A percentile compares a stretch with the other conserved stretches of the same genome.
phyloP scores from a whole-genome alignment of 768 basidiomycete genomes.

The Russula emetica region DNA sequence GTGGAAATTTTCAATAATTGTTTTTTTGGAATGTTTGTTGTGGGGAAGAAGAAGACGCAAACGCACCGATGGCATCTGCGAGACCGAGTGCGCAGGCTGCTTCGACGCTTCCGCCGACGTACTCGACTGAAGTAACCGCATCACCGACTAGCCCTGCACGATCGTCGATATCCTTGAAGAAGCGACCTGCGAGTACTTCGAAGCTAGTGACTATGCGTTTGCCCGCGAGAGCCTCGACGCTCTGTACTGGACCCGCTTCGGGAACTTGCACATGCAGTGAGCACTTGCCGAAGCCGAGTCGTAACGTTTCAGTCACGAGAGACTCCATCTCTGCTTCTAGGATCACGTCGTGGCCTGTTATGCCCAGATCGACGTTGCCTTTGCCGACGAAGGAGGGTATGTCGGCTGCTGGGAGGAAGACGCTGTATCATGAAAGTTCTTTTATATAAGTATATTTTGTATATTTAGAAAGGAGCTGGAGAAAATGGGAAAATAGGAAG shows the following conservation, averaged over 20 bases:
- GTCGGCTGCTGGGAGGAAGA: conserved; percentile 94
- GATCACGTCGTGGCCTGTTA: conserved; percentile 97
- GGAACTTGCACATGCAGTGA: conserved; percentile 88
- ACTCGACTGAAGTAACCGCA: conserved; percentile 77
- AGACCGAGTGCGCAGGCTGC: conserved; percentile 95
- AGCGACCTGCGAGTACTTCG: conserved; percentile 76
- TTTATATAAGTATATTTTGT: not conserved
- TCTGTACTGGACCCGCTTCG: conserved; percentile 62
- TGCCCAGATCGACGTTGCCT: conserved; percentile 93
- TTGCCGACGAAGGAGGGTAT: conserved; percentile 99
- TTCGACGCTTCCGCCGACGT: conserved; percentile 96
- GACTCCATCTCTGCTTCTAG: conserved; percentile 81
- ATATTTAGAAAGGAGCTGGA: not conserved
- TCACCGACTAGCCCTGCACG: conserved; percentile 48
- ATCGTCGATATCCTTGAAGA: conserved; percentile 67
- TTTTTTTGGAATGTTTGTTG: too few relatives aligned
- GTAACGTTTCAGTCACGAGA: conserved; percentile 72
- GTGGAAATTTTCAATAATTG: not conserved
- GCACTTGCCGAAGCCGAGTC: conserved; percentile 91
- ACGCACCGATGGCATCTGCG: conserved; percentile 92
- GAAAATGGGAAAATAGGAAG: too few relatives aligned
- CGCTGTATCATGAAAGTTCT: conserved; percentile 42
- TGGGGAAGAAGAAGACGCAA: too few relatives aligned
- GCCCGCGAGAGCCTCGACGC: conserved; percentile 76
- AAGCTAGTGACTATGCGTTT: conserved; percentile 95